Base-by-base conservation (phyloP, 192 early-diverging fungal genomes). In the Coemansia sp. region DNA sequence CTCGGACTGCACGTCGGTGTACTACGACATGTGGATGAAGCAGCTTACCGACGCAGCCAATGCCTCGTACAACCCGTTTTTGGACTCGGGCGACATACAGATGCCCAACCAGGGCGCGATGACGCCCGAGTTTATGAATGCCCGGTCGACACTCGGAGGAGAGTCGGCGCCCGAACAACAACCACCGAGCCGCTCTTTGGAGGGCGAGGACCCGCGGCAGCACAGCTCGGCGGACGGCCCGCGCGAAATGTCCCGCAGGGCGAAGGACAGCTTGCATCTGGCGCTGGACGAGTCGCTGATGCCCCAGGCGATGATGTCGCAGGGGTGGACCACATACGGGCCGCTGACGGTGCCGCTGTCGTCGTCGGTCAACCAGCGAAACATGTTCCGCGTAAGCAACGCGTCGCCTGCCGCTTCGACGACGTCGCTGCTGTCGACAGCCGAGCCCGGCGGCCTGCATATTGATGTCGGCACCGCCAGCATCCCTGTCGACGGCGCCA, bases 11-110 rank as follows among this genome's bases (percentile, higher is more conserved):
- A 28, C 44, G 69, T 49, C 85, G 5, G 83, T 90, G 2, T 95
- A 98, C 63, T 91, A 85, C 58, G 84, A 88, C 54, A 92, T 95
- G 91, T 95, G 94, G 95, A 87, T 89, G 62, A 88, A 92, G 63
- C 94, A 98, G 84, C 77, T 90, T 32, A 71, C 79, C 4, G 89
- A 92, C 54, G 84, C 65, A 0, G 64, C 59, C 19, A 77, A 60
- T 28, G 65, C 67, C 22, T 58, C 66, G 11, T 76, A 69, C 58
- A 63, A 76, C 31, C 58, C 62, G 40, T 53, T 58, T 22, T 48
- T 76, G 40, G 73, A 68, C 22, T 58, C 59, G 2, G 54, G 54
- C 18, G 44, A 43, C 43, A 58, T 69, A 12, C 52, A 60, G 19
- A n/a, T 61, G 35, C 55, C 62, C 7, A 62, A 69, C n/a, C 50